These are phyloP conservation scores for Phytophthora citricola DNA, from an alignment of 352 stramenopile species.

Conservation along the genomic window DNA sequence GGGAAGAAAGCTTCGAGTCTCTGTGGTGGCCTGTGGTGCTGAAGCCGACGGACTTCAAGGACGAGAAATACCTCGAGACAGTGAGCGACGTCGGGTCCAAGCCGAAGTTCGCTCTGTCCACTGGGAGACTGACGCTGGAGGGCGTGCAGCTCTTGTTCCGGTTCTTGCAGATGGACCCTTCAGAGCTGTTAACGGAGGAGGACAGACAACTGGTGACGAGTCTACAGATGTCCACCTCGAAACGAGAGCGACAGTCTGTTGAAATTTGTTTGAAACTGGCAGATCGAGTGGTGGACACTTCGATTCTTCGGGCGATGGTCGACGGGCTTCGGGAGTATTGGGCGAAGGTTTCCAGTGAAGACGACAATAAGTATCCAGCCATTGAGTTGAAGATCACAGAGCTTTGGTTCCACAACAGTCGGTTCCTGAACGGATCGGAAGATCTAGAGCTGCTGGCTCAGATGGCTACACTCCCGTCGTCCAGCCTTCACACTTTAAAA, in stretches of 20 bases:
- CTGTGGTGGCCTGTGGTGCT: slow-evolving; percentile 29
- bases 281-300: slow-evolving; percentile 20
- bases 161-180: slow-evolving; percentile 26
- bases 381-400: slow-evolving; percentile 27
- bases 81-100: slow-evolving; percentile 3
- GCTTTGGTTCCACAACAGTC: slow-evolving; percentile 31
- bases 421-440: slow-evolving; percentile 24
- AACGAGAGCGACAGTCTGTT: slow-evolving; percentile 5
- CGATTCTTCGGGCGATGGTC: slow-evolving; percentile 24
- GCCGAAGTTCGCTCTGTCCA: slow-evolving; percentile 21
- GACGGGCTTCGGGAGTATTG: slow-evolving; percentile 9
- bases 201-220: slow-evolving; percentile 16
- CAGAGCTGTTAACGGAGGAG: slow-evolving; percentile 6
- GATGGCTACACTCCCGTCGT: slow-evolving; percentile 27
- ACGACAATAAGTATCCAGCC: not conserved
- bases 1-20: slow-evolving; percentile 26
- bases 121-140: slow-evolving; percentile 24
- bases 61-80: slow-evolving; percentile 22
- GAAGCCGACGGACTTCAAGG: slow-evolving; percentile 10
- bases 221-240: not conserved
- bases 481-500: slow-evolving; percentile 25
- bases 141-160: slow-evolving; percentile 23
- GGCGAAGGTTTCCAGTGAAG: not conserved
- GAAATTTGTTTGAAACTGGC: slow-evolving; percentile 27
- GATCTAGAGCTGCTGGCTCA: slow-evolving; percentile 23